Evolutionary conservation across 75 land plant species (phyloP), one percentile per base, ranked within the genome.

Genomic region (Sequoiadendron giganteum): DNA sequence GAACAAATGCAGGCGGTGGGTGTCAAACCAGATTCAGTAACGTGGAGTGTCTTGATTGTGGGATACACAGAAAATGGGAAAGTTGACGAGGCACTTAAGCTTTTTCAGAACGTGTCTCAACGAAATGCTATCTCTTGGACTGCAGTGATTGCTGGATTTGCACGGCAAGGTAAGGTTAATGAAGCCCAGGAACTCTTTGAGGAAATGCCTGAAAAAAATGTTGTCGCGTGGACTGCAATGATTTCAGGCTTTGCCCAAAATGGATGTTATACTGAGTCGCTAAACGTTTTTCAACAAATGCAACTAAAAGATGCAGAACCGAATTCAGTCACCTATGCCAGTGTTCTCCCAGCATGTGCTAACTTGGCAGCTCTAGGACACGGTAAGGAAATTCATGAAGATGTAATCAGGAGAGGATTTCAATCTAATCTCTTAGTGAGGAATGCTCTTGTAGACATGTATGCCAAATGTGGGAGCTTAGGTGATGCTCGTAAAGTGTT

Each of bases 171-270:
- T 25, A 84, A 83, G 86, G 36, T 92, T 16, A 82, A 84, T 45
- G 87, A 90, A 40, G 94, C 94, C 55, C 75, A 54, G 19, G 76
- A 85, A 83, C 82, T 85, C 83, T 93, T 93, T 83, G 84, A 86
- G 19, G 89, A 76, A 86, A 91, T 93, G 87, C 89, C 91, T 7
- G 85, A 88, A 47, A 61, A 83, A 47, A 90, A 93, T 83, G 90
- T 78, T 36, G 88, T 91, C 52, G 82, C 94, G 47, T 93, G 94
- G 94, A 93, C 90, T 85, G 88, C 90, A 30, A 85, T 93, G 61
- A 91, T 93, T 30, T 88, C 92, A 68, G 92, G 85, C 28, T 90
- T 90, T 91, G 92, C 89, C 38, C 93, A 90, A 61, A 86, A 84
- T 81, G 93, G 91, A 38, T 81, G 83, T 5, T 39, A 30, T 6